Percentiles rank a stretch among this genome's conserved stretches.
Evolutionary conservation across 352 stramenopile genomes (phyloP).

Genomic region (Ophiocytium majus): DNA sequence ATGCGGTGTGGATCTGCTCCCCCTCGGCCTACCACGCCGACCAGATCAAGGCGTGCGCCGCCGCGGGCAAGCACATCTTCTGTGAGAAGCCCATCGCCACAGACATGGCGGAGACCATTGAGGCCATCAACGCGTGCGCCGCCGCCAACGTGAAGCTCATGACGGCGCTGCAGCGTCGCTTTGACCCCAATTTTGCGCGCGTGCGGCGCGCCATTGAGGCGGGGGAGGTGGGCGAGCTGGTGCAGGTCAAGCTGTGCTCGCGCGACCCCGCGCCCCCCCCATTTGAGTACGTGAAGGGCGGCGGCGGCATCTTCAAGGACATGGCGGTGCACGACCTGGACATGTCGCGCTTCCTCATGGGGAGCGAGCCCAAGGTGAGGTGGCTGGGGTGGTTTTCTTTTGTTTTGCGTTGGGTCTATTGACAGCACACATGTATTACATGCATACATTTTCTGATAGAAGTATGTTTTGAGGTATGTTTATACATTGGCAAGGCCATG

Average conservation of each 20-base stretch:
- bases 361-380: constrained; percentile 70
- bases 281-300: constrained; percentile 73
- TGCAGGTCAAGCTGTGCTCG: constrained; percentile 75
- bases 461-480: constrained; percentile 26
- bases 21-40: constrained; percentile 85
- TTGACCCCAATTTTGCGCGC: constrained; percentile 87
- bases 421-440: not conserved
- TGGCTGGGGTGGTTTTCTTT: too few species aligned
- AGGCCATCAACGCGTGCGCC: constrained; percentile 73
- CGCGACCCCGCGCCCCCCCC: constrained; percentile 72
- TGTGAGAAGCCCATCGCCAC: constrained; percentile 91
- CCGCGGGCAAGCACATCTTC: constrained; percentile 88
- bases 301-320: constrained; percentile 85
- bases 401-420: not conserved
- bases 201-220: constrained; percentile 71
- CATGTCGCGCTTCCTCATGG: constrained; percentile 85
- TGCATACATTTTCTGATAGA: constrained; percentile 62
- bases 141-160: constrained; percentile 83
- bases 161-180: constrained; percentile 86
- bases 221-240: constrained; percentile 66
- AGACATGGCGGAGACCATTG: constrained; percentile 74
- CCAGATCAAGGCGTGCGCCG: constrained; percentile 85
- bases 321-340: constrained; percentile 94
- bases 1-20: constrained; percentile 93
- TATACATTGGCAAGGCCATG: constrained; percentile 86